phyloP scores from a whole-genome alignment of 495 filamentous ascomycete genomes.

The Penicillium argentinense region DNA sequence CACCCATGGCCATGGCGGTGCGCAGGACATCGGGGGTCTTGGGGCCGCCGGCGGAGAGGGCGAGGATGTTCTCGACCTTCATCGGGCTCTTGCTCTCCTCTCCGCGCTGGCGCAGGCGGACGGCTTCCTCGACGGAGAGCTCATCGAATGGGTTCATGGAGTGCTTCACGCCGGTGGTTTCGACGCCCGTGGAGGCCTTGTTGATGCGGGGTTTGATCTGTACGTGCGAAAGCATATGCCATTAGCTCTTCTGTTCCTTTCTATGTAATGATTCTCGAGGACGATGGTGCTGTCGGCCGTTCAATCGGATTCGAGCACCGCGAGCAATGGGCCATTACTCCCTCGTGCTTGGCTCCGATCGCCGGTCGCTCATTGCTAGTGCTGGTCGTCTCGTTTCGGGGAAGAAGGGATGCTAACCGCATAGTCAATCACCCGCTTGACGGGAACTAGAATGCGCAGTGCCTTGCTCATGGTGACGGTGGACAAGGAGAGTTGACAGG shows the following conservation, averaged over 20 bases:
- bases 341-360: slow-evolving; percentile 11
- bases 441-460: slow-evolving; percentile 87
- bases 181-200: slow-evolving; percentile 89
- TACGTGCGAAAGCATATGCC: background rate
- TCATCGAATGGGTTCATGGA: slow-evolving; percentile 99
- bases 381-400: slow-evolving; percentile 1
- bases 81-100: slow-evolving; percentile 38
- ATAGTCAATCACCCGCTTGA: slow-evolving; percentile 99
- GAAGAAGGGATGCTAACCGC: slow-evolving; percentile 60
- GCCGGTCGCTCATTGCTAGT: slow-evolving; percentile 7
- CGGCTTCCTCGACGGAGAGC: slow-evolving; percentile 92
- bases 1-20: slow-evolving; percentile 98
- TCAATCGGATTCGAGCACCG: too few relatives aligned
- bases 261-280: background rate
- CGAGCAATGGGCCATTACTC: too few relatives aligned
- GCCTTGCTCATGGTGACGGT: slow-evolving; percentile 64
- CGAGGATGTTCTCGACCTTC: slow-evolving; percentile 83
- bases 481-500: slow-evolving; percentile 8
- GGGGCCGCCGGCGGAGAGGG: slow-evolving; percentile 79
- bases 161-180: slow-evolving; percentile 91
- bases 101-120: slow-evolving; percentile 81
- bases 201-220: slow-evolving; percentile 98
- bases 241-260: slow-evolving; percentile 4
- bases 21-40: slow-evolving; percentile 86
- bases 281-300: too few relatives aligned